Evolutionary conservation across 257 asterid genomes (phyloP), one percentile per base, ranked within the genome.

Genomic region (Cinchona pubescens): DNA sequence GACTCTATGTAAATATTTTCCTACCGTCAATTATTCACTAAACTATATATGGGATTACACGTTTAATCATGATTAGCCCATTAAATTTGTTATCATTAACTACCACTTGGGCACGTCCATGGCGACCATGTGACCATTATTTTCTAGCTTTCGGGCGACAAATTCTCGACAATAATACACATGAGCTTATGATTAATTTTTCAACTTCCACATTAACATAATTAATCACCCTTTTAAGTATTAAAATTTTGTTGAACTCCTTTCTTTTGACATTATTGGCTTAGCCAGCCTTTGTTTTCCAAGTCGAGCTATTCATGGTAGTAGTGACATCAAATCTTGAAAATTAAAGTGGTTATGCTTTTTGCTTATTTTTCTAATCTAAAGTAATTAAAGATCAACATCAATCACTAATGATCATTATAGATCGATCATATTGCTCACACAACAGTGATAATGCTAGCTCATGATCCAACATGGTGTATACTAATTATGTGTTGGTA

Each of bases 31-130:
- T 71, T 15, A 53, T n/a, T n/a, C 65, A 53, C 64, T 71, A 25
- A 68, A 25, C 1, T 69, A 67, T n/a, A n/a, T n/a, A n/a, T 68
- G 29, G 64, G 38, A 72, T 68, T 76, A 77, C 79, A 75, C 72
- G 80, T 72, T 69, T 78, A 76, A 75, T 78, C 76, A 76, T 83
- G 69, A 81, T 81, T 73, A 71, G 27, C 27, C 65, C 75, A 71
- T 29, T 70, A 34, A 5, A 27, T 4, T 32, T 38, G n/a, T 25
- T 15, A 37, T 60, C 30, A 43, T 29, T 18, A 1, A 5, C 13
- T 15, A 13, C 60, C 2, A n/a, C n/a, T n/a, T n/a, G 12, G 43
- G 30, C 32, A 15, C 25, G 40, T 61, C 49, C 61, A 27, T 66
- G 35, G 69, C 77, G 30, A 56, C 75, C 82, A 78, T 59, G 65